A percentile compares a stretch with the other conserved stretches of the same genome.
These are phyloP conservation scores for Trichoderma cornu-damae DNA, from an alignment of 2,329 filamentous ascomycete species.

Conservation along the genomic window DNA sequence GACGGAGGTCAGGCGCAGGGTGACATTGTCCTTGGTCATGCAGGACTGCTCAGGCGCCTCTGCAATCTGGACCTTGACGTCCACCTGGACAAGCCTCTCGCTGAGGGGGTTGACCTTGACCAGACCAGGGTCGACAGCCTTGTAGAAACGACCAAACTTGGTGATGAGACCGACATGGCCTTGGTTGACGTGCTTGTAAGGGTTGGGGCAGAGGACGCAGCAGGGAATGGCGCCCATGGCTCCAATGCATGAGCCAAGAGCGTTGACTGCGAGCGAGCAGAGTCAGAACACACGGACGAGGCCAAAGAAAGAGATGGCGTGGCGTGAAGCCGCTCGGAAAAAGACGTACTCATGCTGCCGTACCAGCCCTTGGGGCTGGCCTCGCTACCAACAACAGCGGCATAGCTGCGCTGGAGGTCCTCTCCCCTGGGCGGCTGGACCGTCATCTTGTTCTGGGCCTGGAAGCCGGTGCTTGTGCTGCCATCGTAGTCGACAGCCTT, in stretches of 20 bases:
- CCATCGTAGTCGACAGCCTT: slow-evolving; percentile 26
- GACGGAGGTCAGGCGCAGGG: slow-evolving; percentile 85
- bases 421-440: slow-evolving; percentile 77
- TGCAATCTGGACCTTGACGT: slow-evolving; percentile 99
- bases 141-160: slow-evolving; percentile 91
- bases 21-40: slow-evolving; percentile 99
- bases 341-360: slow-evolving; percentile 67
- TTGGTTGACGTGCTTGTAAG: slow-evolving; percentile 86
- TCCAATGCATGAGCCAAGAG: slow-evolving; percentile 68
- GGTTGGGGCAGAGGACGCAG: slow-evolving; percentile 89
- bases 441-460: slow-evolving; percentile 51
- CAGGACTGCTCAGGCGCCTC: slow-evolving; percentile 94
- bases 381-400: slow-evolving; percentile 58
- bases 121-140: slow-evolving; percentile 91
- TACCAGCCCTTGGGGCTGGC: slow-evolving; percentile 80
- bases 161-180: slow-evolving; percentile 94
- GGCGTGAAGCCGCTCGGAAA: neutral
- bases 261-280: slow-evolving; percentile 53
- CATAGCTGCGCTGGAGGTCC: slow-evolving; percentile 81
- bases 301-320: neutral
- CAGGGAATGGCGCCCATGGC: slow-evolving; percentile 82
- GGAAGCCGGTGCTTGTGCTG: slow-evolving; percentile 40
- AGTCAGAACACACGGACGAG: neutral
- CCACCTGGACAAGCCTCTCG: slow-evolving; percentile 83
- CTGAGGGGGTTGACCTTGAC: slow-evolving; percentile 96